phyloP scores from a whole-genome alignment of 345 rosid genomes.

The Salix udensis region DNA sequence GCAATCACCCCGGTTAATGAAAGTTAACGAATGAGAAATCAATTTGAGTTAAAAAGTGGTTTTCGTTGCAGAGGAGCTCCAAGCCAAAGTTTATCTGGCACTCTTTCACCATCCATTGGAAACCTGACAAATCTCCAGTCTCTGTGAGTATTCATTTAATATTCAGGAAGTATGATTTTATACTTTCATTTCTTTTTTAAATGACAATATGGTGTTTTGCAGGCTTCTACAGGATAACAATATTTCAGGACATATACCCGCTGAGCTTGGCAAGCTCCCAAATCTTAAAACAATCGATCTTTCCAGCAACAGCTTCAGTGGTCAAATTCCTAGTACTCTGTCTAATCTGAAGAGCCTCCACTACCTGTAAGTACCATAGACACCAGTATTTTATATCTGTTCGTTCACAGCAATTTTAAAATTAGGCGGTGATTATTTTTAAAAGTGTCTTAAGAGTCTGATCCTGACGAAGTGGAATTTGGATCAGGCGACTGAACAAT shows the following conservation, averaged over 20 bases:
- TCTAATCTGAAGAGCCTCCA: constrained; percentile 55
- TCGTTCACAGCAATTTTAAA: background rate
- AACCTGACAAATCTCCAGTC: constrained; percentile 77
- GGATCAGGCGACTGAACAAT: constrained; percentile 69
- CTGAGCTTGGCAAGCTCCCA: constrained; percentile 65
- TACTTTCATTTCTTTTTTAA: background rate
- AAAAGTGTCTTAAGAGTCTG: background rate
- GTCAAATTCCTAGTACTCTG: constrained; percentile 59
- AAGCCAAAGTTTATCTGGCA: constrained; percentile 74
- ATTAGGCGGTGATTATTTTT: background rate
- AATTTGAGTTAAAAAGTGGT: constrained; percentile 1
- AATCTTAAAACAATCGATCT: constrained; percentile 82
- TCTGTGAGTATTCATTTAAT: constrained; percentile 49
- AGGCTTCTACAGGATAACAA: constrained; percentile 79
- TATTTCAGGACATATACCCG: constrained; percentile 68
- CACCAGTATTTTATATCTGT: background rate
- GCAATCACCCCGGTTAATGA: background rate
- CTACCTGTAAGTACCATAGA: constrained; percentile 54
- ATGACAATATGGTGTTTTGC: constrained; percentile 17
- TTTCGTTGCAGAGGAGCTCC: constrained; percentile 67
- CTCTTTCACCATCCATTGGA: constrained; percentile 61
- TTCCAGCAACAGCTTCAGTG: constrained; percentile 63
- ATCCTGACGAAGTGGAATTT: background rate
- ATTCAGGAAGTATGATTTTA: background rate
- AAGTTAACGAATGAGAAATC: background rate